Evolutionary conservation across 805 yeast species (phyloP).

Genomic region (Lachancea nothofagi): DNA sequence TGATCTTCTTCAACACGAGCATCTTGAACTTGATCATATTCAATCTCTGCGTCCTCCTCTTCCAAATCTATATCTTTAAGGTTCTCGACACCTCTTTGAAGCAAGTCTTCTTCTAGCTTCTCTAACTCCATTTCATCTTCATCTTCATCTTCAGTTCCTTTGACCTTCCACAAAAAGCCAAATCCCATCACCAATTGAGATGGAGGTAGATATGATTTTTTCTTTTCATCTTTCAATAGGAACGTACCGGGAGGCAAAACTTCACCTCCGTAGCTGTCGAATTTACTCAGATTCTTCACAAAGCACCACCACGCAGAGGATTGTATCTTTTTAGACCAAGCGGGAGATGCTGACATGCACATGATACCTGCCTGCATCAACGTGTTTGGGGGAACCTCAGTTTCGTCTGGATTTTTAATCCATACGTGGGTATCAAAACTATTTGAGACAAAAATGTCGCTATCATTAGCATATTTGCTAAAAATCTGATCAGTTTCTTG

Average conservation of each 20-base stretch:
- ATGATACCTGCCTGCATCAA: conserved; percentile 85
- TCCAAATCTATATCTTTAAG: not conserved
- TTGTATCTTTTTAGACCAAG: conserved; percentile 84
- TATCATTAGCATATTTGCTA: conserved; percentile 65
- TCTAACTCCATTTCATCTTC: conserved; percentile 2
- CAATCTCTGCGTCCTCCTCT: conserved; percentile 11
- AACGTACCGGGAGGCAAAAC: conserved; percentile 60
- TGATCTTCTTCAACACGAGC: no score
- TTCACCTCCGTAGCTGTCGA: conserved; percentile 47
- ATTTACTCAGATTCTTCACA: conserved; percentile 63
- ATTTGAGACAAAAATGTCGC: conserved; percentile 74
- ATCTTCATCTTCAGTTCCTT: conserved; percentile 33
- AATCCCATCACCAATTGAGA: conserved; percentile 87
- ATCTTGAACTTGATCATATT: no score
- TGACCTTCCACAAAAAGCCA: conserved; percentile 70
- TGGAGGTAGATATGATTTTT: conserved; percentile 63
- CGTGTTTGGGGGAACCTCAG: conserved; percentile 81
- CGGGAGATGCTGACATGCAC: conserved; percentile 73
- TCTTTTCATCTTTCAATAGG: conserved; percentile 44
- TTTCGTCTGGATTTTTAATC: conserved; percentile 70
- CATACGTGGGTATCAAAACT: conserved; percentile 69
- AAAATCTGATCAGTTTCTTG: conserved; percentile 76
- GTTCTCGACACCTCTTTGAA: not conserved
- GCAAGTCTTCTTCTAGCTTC: not conserved
- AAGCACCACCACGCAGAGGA: conserved; percentile 83